A percentile compares a stretch with the other conserved stretches of the same genome.
Conservation (phyloP, 768 basidiomycete genomes). For the Mycena epipterygia region DNA sequence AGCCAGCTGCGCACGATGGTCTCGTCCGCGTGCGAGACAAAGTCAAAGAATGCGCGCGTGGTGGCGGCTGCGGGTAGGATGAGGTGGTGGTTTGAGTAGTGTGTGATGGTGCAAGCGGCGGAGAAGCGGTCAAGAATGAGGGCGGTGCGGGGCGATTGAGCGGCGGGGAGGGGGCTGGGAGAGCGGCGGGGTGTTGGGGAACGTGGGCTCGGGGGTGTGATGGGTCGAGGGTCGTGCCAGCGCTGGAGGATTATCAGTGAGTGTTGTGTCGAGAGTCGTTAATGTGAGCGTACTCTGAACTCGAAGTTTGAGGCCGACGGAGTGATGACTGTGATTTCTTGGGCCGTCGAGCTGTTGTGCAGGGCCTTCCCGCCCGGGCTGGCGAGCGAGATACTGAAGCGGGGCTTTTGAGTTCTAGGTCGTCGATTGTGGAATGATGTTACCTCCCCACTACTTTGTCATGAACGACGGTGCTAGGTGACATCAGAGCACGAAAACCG, state of each 20-base stretch:
- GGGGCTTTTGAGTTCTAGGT: constrained; percentile 81
- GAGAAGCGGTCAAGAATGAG: constrained; percentile 87
- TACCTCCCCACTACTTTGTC: constrained; percentile 30
- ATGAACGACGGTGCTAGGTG: constrained; percentile 17
- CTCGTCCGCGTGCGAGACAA: constrained; percentile 76
- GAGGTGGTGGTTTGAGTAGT: constrained; percentile 82
- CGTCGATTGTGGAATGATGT: constrained; percentile 51
- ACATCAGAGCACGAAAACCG: constrained; percentile 11
- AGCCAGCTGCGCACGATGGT: constrained; percentile 79
- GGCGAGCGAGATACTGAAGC: constrained; percentile 85
- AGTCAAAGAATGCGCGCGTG: constrained; percentile 82
- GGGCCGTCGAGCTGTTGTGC: constrained; percentile 86
- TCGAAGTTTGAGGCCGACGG: constrained; percentile 68
- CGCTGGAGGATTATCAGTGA: constrained; percentile 54
- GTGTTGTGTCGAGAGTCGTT: constrained; percentile 12
- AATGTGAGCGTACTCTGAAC: constrained; percentile 59
- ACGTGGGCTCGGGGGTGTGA: constrained; percentile 33
- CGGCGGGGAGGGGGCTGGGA: constrained; percentile 62
- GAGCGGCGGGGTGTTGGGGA: constrained; percentile 41
- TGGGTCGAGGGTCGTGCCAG: constrained; percentile 75
- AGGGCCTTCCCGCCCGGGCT: constrained; percentile 80
- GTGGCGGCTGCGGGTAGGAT: constrained; percentile 70
- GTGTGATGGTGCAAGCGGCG: constrained; percentile 71
- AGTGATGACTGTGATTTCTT: constrained; percentile 83
- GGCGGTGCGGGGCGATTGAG: constrained; percentile 81